Conservation (phyloP, 306 rosid species). For the Medicago lupulina region DNA sequence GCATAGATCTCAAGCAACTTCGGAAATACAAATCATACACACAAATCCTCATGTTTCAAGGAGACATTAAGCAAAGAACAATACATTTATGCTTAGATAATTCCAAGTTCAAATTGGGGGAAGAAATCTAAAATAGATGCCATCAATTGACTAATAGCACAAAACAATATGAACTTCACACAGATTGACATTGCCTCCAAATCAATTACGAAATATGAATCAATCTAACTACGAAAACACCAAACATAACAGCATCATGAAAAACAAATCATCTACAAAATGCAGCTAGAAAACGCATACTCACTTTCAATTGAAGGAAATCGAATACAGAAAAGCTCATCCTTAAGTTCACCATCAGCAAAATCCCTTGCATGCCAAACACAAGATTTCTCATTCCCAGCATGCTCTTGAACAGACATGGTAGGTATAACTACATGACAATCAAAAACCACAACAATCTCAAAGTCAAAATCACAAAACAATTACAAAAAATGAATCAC, state of each 20-base stretch:
- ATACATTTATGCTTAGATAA: too few species aligned
- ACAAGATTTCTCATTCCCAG: conserved; percentile 92
- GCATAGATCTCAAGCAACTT: neutral
- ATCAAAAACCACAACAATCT: neutral
- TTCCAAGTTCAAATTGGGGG: neutral
- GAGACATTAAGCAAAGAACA: neutral
- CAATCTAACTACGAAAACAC: neutral
- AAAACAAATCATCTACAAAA: neutral
- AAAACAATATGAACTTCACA: neutral
- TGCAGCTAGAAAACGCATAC: conserved; percentile 14
- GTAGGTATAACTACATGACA: conserved; percentile 64
- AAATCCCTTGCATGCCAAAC: conserved; percentile 97
- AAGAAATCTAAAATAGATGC: neutral
- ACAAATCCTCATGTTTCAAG: neutral
- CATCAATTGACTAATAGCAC: neutral
- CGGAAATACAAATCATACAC: neutral
- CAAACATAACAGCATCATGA: neutral
- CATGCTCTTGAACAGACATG: conserved; percentile 90
- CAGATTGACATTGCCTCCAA: neutral
- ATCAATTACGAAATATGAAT: neutral
- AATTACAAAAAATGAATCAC: neutral
- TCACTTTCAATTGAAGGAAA: conserved; percentile 93
- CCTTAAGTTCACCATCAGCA: conserved; percentile 96
- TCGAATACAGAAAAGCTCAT: conserved; percentile 95
- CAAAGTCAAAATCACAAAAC: neutral